These are phyloP conservation scores for Besnoitia besnoiti DNA, from an alignment of 169 alveolate species.

Conservation along the genomic window DNA sequence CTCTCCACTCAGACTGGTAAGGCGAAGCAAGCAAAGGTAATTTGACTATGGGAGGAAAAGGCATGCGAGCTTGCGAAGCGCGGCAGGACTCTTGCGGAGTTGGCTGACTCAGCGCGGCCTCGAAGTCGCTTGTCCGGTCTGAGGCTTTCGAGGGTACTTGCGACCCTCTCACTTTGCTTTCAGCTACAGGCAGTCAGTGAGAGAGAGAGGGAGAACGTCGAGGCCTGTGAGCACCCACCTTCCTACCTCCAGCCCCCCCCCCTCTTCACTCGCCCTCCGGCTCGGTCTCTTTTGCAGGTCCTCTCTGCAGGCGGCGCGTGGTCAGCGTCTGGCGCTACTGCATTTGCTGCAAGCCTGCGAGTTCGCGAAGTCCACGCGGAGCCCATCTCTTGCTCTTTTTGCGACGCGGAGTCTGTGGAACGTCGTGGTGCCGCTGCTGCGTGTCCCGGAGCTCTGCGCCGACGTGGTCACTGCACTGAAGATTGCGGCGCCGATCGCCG, in stretches of 20 bases:
- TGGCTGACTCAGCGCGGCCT: too few species aligned
- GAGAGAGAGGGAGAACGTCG: too few species aligned
- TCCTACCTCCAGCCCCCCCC: too few species aligned
- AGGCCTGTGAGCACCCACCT: too few species aligned
- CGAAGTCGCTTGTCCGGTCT: too few species aligned
- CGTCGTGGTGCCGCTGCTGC: not conserved
- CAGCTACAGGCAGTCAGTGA: too few species aligned
- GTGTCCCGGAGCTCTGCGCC: not conserved
- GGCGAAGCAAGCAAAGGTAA: not conserved
- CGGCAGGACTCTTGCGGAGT: too few species aligned
- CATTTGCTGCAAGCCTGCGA: constrained; percentile 34
- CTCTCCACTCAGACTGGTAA: not conserved
- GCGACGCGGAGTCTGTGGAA: constrained; percentile 4
- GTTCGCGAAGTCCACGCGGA: not conserved
- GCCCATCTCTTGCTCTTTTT: not conserved
- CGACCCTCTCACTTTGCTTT: too few species aligned
- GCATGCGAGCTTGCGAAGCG: too few species aligned
- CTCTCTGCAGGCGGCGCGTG: not conserved
- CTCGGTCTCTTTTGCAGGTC: not conserved
- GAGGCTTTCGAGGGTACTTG: too few species aligned
- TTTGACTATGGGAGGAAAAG: too few species aligned
- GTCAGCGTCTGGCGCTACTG: not conserved
- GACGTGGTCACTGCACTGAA: not conserved
- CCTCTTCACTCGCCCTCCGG: too few species aligned
- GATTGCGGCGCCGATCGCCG: constrained; percentile 5